These are phyloP conservation scores for Pseudogymnoascus sp. DNA, from an alignment of 2,329 filamentous ascomycete species.

Conservation along the genomic window DNA sequence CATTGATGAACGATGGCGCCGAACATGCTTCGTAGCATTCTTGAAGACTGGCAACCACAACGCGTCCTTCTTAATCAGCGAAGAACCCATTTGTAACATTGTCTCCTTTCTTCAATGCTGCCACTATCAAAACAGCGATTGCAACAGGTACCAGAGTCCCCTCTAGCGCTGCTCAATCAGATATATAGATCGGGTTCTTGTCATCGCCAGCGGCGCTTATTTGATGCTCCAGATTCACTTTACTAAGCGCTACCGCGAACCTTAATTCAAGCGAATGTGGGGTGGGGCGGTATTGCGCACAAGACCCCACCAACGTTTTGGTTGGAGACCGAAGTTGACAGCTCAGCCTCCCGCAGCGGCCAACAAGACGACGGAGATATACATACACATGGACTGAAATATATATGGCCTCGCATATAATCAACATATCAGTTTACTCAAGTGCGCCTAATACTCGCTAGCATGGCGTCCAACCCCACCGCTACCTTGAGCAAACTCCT, in stretches of 20 bases:
- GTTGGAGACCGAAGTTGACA: slow-evolving; percentile 9
- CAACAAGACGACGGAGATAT: neutral
- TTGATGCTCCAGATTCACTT: slow-evolving; percentile 4
- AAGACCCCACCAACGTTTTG: slow-evolving; percentile 11
- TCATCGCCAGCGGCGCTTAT: slow-evolving; percentile 5
- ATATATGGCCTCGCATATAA: slow-evolving; percentile 9
- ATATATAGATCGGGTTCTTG: too few relatives aligned
- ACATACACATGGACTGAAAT: neutral
- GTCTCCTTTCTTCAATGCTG: too few relatives aligned
- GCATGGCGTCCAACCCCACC: slow-evolving; percentile 27
- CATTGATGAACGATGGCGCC: too few relatives aligned
- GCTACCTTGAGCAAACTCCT: slow-evolving; percentile 33
- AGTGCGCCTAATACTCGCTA: slow-evolving; percentile 7
- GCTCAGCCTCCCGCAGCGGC: slow-evolving; percentile 2
- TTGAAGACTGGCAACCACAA: too few relatives aligned
- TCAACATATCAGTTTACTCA: neutral
- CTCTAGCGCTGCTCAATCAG: too few relatives aligned
- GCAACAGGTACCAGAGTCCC: too few relatives aligned
- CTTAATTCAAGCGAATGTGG: slow-evolving; percentile 9
- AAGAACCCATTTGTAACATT: too few relatives aligned
- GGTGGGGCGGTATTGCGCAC: slow-evolving; percentile 6
- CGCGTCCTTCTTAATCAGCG: too few relatives aligned
- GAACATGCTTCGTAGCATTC: too few relatives aligned
- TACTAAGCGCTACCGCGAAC: slow-evolving; percentile 7
- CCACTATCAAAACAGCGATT: too few relatives aligned